Evolutionary conservation across 2,329 filamentous ascomycete species (phyloP).

Genomic region (Penicillium sp.): DNA sequence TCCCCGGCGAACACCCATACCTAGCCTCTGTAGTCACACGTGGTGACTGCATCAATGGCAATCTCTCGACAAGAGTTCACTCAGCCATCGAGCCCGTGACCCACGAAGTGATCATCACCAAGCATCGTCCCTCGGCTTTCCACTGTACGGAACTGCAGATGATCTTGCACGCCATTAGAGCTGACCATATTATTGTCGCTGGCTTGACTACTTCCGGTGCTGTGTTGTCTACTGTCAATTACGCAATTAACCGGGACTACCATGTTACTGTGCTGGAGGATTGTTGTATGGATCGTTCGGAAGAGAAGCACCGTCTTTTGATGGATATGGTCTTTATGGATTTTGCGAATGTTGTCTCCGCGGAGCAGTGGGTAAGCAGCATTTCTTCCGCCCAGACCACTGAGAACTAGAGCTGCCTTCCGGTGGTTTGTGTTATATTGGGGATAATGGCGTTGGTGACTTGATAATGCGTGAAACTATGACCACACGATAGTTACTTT

Average conservation of each 20-base stretch:
- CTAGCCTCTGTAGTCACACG: slow-evolving; percentile 16
- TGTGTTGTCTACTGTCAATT: slow-evolving; percentile 38
- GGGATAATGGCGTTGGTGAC: no score
- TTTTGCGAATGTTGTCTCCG: slow-evolving; percentile 28
- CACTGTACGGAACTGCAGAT: slow-evolving; percentile 36
- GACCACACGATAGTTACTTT: no score
- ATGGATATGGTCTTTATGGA: slow-evolving; percentile 34
- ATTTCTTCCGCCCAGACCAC: background rate
- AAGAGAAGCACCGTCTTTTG: slow-evolving; percentile 34
- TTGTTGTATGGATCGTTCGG: slow-evolving; percentile 35
- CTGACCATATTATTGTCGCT: slow-evolving; percentile 31
- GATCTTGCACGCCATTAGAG: slow-evolving; percentile 30
- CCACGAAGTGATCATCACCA: slow-evolving; percentile 33
- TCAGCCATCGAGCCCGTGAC: slow-evolving; percentile 17
- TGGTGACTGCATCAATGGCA: slow-evolving; percentile 26
- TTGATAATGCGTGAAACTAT: no score
- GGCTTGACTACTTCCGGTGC: slow-evolving; percentile 38
- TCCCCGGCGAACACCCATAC: slow-evolving; percentile 25
- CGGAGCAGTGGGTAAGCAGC: slow-evolving; percentile 29
- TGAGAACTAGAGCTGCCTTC: background rate
- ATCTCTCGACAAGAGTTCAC: slow-evolving; percentile 21
- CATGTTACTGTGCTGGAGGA: slow-evolving; percentile 34
- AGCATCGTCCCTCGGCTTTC: slow-evolving; percentile 39
- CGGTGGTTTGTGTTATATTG: no score
- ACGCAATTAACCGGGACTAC: slow-evolving; percentile 39